A percentile compares a stretch with the other conserved stretches of the same genome.
Conservation (phyloP, 2,329 filamentous ascomycete genomes). For the Clarireedia homoeocarpa region DNA sequence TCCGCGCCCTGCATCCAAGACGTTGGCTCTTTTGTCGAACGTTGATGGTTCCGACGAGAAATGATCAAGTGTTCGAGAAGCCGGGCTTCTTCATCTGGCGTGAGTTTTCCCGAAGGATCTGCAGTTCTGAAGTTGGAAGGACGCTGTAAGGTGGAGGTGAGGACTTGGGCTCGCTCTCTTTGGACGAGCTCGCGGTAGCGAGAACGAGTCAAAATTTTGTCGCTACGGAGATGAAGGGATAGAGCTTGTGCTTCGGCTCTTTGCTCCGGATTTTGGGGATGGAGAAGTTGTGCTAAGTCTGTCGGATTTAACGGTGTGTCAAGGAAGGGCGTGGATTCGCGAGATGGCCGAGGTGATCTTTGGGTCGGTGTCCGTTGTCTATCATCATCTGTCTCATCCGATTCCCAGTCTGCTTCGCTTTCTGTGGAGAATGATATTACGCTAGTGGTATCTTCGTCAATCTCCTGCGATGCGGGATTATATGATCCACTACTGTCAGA, state of each 20-base stretch:
- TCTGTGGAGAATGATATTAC: slow-evolving; percentile 53
- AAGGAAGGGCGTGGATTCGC: slow-evolving; percentile 48
- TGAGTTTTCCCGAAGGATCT: slow-evolving; percentile 35
- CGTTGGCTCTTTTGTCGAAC: slow-evolving; percentile 20
- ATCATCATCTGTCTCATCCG: slow-evolving; percentile 33
- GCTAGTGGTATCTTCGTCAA: slow-evolving; percentile 70
- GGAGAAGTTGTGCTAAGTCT: slow-evolving; percentile 71
- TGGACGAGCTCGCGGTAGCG: slow-evolving; percentile 63
- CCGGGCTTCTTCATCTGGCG: slow-evolving; percentile 50
- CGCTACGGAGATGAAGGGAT: slow-evolving; percentile 67
- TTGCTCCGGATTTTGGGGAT: slow-evolving; percentile 71
- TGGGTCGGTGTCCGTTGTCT: slow-evolving; percentile 69
- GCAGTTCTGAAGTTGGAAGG: slow-evolving; percentile 27
- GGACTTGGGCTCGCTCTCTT: slow-evolving; percentile 60
- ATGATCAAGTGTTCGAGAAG: slow-evolving; percentile 54
- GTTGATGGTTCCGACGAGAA: slow-evolving; percentile 20
- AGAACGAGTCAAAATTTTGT: slow-evolving; percentile 72
- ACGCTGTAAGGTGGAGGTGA: slow-evolving; percentile 41
- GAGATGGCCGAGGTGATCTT: slow-evolving; percentile 42
- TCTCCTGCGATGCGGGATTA: slow-evolving; percentile 43
- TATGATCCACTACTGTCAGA: slow-evolving; percentile 78
- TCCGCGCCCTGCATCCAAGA: slow-evolving; percentile 65
- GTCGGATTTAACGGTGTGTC: slow-evolving; percentile 57
- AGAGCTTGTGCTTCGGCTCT: slow-evolving; percentile 74
- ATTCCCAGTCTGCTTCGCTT: slow-evolving; percentile 40